These are phyloP conservation scores for Platismatia glauca DNA, from an alignment of 495 filamentous ascomycete species.

Conservation along the genomic window DNA sequence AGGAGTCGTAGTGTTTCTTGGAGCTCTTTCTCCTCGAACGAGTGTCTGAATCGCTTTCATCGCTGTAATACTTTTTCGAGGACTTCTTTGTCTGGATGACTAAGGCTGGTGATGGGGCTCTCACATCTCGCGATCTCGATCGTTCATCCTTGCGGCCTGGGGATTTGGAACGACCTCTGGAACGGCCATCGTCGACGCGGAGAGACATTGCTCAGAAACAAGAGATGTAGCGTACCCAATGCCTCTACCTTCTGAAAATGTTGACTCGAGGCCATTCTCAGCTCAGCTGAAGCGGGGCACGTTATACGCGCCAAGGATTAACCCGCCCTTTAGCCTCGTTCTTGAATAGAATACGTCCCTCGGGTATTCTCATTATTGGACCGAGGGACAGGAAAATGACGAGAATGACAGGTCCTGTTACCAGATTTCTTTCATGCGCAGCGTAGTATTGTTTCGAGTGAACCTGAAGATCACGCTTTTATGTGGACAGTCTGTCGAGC, in stretches of 20 bases:
- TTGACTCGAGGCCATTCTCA: not conserved
- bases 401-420: no score
- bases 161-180: constrained; percentile 53
- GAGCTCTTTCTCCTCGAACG: constrained; percentile 15
- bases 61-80: constrained; percentile 18
- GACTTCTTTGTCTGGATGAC: constrained; percentile 14
- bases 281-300: constrained; percentile 3
- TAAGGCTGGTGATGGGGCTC: constrained; percentile 30
- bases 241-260: not conserved
- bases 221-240: not conserved
- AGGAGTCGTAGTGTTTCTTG: constrained; percentile 16
- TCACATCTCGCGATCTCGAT: constrained; percentile 42
- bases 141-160: constrained; percentile 41
- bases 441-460: not conserved
- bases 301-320: constrained; percentile 1
- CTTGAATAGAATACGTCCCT: no score
- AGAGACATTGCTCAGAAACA: constrained; percentile 29
- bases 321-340: not conserved
- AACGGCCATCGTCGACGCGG: constrained; percentile 48
- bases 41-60: constrained; percentile 19
- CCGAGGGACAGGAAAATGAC: no score
- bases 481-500: not conserved
- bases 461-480: not conserved
- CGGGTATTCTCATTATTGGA: no score
- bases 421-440: not conserved